Conservation (phyloP, 345 rosid species). For the Melastoma malabathricum region DNA sequence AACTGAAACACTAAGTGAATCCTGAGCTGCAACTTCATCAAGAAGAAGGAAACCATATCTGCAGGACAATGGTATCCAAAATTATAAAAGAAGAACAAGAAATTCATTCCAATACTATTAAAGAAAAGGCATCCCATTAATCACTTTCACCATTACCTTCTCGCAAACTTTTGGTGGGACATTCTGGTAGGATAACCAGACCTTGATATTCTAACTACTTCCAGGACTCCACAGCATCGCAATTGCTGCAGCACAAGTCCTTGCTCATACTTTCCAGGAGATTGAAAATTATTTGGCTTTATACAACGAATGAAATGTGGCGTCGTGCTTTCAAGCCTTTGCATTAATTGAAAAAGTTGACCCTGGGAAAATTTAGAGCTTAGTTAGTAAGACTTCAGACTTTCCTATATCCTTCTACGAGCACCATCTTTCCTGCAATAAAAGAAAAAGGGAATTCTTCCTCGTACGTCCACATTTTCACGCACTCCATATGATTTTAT, state of each 20-base stretch:
- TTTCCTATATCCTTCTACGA: too few species aligned
- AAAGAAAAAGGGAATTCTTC: too few species aligned
- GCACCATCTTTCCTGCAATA: too few species aligned
- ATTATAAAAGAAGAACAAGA: not conserved
- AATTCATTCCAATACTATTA: not conserved
- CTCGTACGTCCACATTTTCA: too few species aligned
- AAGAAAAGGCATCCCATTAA: not conserved
- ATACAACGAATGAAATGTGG: slow-evolving; percentile 99
- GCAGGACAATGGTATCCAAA: slow-evolving; percentile 10
- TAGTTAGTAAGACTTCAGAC: too few species aligned
- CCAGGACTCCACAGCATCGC: slow-evolving; percentile 95
- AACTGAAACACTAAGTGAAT: slow-evolving; percentile 90
- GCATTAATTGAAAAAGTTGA: slow-evolving; percentile 95
- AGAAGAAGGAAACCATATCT: slow-evolving; percentile 95
- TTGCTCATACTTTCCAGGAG: slow-evolving; percentile 85
- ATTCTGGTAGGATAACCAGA: slow-evolving; percentile 97
- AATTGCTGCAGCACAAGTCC: slow-evolving; percentile 87
- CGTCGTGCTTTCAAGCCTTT: slow-evolving; percentile 83
- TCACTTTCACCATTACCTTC: slow-evolving; percentile 35
- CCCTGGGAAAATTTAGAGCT: slow-evolving; percentile 22
- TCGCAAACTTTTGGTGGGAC: slow-evolving; percentile 90
- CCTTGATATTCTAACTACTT: slow-evolving; percentile 95
- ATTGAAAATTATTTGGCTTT: slow-evolving; percentile 79
- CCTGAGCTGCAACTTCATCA: slow-evolving; percentile 67
- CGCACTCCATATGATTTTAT: too few species aligned